Conservation (phyloP, 225 moss, liverwort and hornwort genomes). For the Takakia lepidozioides region DNA sequence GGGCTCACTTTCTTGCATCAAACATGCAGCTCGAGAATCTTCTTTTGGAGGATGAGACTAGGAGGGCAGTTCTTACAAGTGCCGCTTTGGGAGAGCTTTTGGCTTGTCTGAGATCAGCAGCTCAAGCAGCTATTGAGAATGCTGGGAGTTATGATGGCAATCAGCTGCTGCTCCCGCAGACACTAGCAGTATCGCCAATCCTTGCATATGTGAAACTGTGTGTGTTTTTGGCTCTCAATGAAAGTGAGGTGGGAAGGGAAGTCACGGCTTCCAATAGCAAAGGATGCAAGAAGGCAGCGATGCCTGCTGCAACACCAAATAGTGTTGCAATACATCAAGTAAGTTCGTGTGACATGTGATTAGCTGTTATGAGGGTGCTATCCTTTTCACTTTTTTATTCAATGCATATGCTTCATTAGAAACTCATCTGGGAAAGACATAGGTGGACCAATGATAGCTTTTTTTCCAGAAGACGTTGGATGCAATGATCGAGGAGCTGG, state of each 20-base stretch:
- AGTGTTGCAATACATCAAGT: not conserved
- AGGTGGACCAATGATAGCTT: no score
- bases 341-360: not conserved
- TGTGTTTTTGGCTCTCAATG: conserved; percentile 21
- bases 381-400: no score
- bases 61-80: conserved; percentile 22
- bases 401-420: no score
- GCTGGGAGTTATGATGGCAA: conserved; percentile 3
- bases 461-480: conserved; percentile 19
- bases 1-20: not conserved
- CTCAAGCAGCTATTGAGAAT: conserved; percentile 14
- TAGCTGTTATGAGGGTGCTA: not conserved
- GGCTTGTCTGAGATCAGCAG: conserved; percentile 15
- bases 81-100: conserved; percentile 17
- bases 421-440: no score
- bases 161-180: no score
- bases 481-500: conserved; percentile 21
- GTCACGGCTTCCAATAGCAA: conserved; percentile 1
- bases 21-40: conserved; percentile 29
- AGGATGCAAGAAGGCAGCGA: not conserved
- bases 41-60: conserved; percentile 22
- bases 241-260: conserved; percentile 2
- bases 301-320: conserved; percentile 3
- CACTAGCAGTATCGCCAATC: conserved; percentile 19
- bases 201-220: conserved; percentile 33